Percentiles rank a stretch among this genome's conserved stretches.
These are phyloP conservation scores for Starmera amethionina DNA, from an alignment of 805 yeast species.

Conservation along the genomic window DNA sequence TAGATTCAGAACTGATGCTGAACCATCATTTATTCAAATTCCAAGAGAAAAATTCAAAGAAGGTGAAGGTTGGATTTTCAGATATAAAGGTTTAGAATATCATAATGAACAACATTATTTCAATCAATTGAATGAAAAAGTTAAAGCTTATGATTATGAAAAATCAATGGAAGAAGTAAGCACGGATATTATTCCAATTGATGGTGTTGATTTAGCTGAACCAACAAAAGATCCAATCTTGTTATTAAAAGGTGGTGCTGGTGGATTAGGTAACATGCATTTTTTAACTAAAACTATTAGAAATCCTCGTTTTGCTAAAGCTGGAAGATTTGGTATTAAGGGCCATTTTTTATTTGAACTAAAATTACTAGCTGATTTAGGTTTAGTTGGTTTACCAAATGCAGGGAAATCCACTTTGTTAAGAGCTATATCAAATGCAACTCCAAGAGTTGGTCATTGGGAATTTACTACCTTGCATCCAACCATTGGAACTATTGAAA, in stretches of 20 bases:
- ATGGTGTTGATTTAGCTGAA: constrained; percentile 66
- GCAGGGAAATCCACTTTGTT: constrained; percentile 92
- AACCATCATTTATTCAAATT: constrained; percentile 45
- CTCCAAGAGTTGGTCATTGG: constrained; percentile 94
- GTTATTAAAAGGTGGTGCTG: constrained; percentile 75
- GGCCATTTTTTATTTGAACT: constrained; percentile 70
- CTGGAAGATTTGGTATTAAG: constrained; percentile 63
- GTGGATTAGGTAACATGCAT: constrained; percentile 96
- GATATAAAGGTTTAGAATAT: constrained; percentile 59
- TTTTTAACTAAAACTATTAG: constrained; percentile 75
- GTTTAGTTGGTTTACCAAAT: constrained; percentile 91
- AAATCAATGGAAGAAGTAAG: constrained; percentile 45
- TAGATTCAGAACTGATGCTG: constrained; percentile 15
- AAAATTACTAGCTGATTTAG: constrained; percentile 84
- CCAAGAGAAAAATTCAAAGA: constrained; percentile 49
- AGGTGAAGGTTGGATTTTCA: constrained; percentile 87
- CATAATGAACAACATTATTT: constrained; percentile 63
- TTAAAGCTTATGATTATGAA: constrained; percentile 54
- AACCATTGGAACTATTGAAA: constrained; percentile 75
- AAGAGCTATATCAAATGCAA: constrained; percentile 79
- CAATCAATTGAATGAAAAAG: constrained; percentile 48
- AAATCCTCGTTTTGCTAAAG: constrained; percentile 82
- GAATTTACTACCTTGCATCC: constrained; percentile 93
- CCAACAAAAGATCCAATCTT: constrained; percentile 59
- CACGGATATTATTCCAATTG: constrained; percentile 65